A percentile compares a stretch with the other conserved stretches of the same genome.
These are phyloP conservation scores for Lepidopterella palustris DNA, from an alignment of 495 filamentous ascomycete genomes.

Conservation along the genomic window DNA sequence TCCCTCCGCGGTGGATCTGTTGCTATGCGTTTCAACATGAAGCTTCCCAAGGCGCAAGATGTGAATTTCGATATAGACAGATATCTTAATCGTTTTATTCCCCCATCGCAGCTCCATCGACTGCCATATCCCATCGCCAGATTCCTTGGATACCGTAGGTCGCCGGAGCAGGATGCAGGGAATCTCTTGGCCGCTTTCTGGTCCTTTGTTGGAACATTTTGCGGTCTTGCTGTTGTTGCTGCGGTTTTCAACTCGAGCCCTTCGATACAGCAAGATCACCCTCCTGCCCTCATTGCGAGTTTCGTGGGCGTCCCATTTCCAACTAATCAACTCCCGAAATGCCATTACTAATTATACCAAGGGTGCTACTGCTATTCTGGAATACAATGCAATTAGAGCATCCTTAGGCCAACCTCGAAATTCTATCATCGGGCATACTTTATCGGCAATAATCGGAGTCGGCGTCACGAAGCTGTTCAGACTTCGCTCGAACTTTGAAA, in stretches of 20 bases:
- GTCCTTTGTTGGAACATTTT: slow-evolving; percentile 31
- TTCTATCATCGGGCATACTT: slow-evolving; percentile 61
- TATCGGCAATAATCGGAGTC: slow-evolving; percentile 62
- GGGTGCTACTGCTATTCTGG: slow-evolving; percentile 36
- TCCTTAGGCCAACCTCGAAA: slow-evolving; percentile 81
- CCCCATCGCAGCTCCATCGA: slow-evolving; percentile 24
- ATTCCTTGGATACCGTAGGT: slow-evolving; percentile 31
- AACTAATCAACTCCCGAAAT: neutral
- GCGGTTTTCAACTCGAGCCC: slow-evolving; percentile 26
- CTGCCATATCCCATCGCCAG: slow-evolving; percentile 28
- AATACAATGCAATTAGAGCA: slow-evolving; percentile 53
- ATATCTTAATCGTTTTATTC: slow-evolving; percentile 31
- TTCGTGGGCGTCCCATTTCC: slow-evolving; percentile 19
- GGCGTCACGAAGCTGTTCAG: slow-evolving; percentile 66
- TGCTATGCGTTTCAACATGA: neutral
- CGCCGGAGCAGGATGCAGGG: slow-evolving; percentile 27
- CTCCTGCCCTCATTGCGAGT: slow-evolving; percentile 28
- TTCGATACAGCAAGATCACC: slow-evolving; percentile 18
- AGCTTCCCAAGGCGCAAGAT: neutral
- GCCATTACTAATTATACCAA: slow-evolving; percentile 4
- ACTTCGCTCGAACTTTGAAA: slow-evolving; percentile 48
- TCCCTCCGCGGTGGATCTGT: neutral
- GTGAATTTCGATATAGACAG: slow-evolving; percentile 33
- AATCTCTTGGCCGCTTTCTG: slow-evolving; percentile 25
- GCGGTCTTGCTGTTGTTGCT: slow-evolving; percentile 27